Conservation (phyloP, 352 stramenopile genomes). For the Pythium periplocum region DNA sequence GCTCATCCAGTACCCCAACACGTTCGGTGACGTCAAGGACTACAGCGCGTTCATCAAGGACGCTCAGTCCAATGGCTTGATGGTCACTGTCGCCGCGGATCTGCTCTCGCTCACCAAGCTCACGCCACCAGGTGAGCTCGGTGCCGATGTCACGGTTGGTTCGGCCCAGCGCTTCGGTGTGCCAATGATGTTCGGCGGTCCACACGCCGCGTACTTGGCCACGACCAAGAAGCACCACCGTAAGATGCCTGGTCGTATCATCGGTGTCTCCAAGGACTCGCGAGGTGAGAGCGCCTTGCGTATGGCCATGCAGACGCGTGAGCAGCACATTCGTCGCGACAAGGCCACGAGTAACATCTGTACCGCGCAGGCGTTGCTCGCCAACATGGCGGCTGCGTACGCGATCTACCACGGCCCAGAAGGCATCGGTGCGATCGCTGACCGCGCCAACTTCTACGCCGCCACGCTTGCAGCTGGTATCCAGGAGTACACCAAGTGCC, state of each 20-base stretch:
- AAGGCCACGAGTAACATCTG: slow-evolving; percentile 99
- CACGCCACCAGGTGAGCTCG: slow-evolving; percentile 91
- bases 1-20: slow-evolving; percentile 99
- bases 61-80: slow-evolving; percentile 81
- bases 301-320: slow-evolving; percentile 99
- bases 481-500: slow-evolving; percentile 70
- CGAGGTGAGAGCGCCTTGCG: slow-evolving; percentile 93
- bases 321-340: slow-evolving; percentile 98
- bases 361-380: slow-evolving; percentile 97
- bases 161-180: slow-evolving; percentile 99
- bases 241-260: slow-evolving; percentile 98
- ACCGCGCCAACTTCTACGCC: slow-evolving; percentile 91
- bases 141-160: slow-evolving; percentile 97
- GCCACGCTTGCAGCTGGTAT: slow-evolving; percentile 87
- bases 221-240: slow-evolving; percentile 95
- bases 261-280: slow-evolving; percentile 97
- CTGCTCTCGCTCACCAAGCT: slow-evolving; percentile 95
- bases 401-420: slow-evolving; percentile 98
- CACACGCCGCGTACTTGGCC: slow-evolving; percentile 96
- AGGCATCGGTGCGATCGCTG: slow-evolving; percentile 92
- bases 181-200: slow-evolving; percentile 98
- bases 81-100: slow-evolving; percentile 97
- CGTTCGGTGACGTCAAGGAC: slow-evolving; percentile 91
- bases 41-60: slow-evolving; percentile 89
- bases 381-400: slow-evolving; percentile 98